phyloP scores from a whole-genome alignment of 148 eudicot species.

The Chenopodium quinoa region DNA sequence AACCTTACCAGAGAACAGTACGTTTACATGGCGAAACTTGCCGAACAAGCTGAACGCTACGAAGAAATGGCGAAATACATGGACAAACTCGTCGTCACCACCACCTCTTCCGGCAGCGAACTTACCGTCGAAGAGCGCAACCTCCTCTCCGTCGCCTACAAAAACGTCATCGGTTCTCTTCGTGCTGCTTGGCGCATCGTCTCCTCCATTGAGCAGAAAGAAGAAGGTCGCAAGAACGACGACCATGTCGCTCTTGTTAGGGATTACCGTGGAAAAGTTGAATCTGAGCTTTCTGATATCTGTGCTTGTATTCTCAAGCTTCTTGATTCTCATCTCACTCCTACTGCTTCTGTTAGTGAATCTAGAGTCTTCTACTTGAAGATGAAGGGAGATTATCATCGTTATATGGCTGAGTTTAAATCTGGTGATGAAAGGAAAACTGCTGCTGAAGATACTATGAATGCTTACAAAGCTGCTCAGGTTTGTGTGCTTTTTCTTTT shows the following conservation, averaged over 20 bases:
- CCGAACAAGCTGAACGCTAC: slow-evolving; percentile 79
- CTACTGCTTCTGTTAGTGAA: slow-evolving; percentile 39
- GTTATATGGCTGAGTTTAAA: slow-evolving; percentile 57
- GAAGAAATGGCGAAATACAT: slow-evolving; percentile 75
- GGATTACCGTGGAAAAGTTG: slow-evolving; percentile 52
- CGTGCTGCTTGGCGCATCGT: slow-evolving; percentile 80
- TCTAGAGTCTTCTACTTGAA: slow-evolving; percentile 56
- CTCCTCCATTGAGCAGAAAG: slow-evolving; percentile 70
- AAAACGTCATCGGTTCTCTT: slow-evolving; percentile 84
- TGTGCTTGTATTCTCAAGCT: slow-evolving; percentile 52
- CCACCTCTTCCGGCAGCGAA: slow-evolving; percentile 29
- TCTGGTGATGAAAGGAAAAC: slow-evolving; percentile 43
- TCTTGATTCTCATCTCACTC: slow-evolving; percentile 37
- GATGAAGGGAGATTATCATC: slow-evolving; percentile 65
- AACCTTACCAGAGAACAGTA: slow-evolving; percentile 56
- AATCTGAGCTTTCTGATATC: slow-evolving; percentile 43
- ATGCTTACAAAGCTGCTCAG: slow-evolving; percentile 58
- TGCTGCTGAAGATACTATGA: slow-evolving; percentile 57
- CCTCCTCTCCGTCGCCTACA: slow-evolving; percentile 90
- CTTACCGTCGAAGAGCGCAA: slow-evolving; percentile 82
- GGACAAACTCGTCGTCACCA: slow-evolving; percentile 48
- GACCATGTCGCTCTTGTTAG: slow-evolving; percentile 55
- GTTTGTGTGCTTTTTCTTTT: slow-evolving; percentile 11
- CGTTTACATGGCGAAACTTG: slow-evolving; percentile 65
- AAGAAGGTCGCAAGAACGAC: slow-evolving; percentile 67